Base-by-base conservation (phyloP, 345 rosid genomes). In the Excoecaria agallocha region DNA sequence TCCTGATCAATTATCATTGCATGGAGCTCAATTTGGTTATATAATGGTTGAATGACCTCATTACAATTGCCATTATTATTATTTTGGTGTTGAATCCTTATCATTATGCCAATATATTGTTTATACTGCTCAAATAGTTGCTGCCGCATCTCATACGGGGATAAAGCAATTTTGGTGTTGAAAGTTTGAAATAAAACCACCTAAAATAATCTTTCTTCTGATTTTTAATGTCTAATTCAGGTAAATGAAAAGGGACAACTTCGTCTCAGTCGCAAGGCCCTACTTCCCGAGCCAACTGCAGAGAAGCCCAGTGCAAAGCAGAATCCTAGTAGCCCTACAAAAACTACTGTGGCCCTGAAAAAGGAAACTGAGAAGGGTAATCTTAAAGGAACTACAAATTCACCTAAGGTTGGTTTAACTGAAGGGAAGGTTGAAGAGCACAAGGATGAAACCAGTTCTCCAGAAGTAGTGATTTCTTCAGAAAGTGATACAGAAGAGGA, bases 171-270 rank as follows among this genome's bases (percentile, higher is more conserved):
- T 24, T 68, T 4, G 25, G 4, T 49, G 39, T 35, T 6, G 2
- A 30, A 30, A 30, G 2, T 30, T 30, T 30, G 22, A 25, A 48
- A 48, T 66, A 46, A 19, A 43, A 63, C 13, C n/a, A 24, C 20
- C 19, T 48, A 48, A n/a, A 66, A 48, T 11, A 66, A 46, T 37
- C n/a, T 62, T 24, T 68, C 45, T 76, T 63, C 46, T 78, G 19
- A 52, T 60, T 35, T n/a, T 30, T 49, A 10, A 35, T 12, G 8
- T 76, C 43, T 45, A 66, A 76, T 79, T 39, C 88, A 94, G 98
- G 88, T 95, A 75, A 93, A 93, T 74, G 93, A 85, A 66, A 95
- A 95, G 79, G 99, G 99, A 68, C 99, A 95, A 79, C 96, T 95
- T 76, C 92, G 97, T 51, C 93, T 93, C 60, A 95, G 99, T 80